These are phyloP conservation scores for Solanum hybrid DNA, from an alignment of 305 asterid species.

Conservation along the genomic window DNA sequence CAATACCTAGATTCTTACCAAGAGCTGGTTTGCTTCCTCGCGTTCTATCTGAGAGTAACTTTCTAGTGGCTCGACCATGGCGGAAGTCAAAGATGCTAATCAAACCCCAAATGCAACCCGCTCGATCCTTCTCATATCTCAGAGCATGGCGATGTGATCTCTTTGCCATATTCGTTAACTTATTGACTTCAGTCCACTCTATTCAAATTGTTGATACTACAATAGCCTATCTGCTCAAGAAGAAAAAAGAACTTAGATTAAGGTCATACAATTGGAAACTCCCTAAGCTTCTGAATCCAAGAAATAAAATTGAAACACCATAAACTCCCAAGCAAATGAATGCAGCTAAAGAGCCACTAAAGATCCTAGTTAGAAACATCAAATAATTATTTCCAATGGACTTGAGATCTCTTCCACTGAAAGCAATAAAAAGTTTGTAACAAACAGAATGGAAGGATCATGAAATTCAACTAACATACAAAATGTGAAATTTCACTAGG, in stretches of 20 bases:
- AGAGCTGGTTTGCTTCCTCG: slow-evolving; percentile 29
- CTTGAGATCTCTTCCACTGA: neutral
- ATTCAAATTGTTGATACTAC: slow-evolving; percentile 11
- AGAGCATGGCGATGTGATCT: slow-evolving; percentile 46
- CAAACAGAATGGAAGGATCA: slow-evolving; percentile 2
- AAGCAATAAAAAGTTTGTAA: neutral
- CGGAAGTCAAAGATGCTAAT: slow-evolving; percentile 79
- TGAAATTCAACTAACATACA: neutral
- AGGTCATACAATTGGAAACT: neutral
- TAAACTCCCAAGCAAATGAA: slow-evolving; percentile 3
- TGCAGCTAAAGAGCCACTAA: neutral
- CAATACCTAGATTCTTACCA: slow-evolving; percentile 38
- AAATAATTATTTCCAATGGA: neutral
- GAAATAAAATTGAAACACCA: neutral
- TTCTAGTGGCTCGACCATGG: slow-evolving; percentile 58
- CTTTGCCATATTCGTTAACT: slow-evolving; percentile 52
- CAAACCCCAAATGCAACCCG: slow-evolving; percentile 80
- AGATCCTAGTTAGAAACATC: neutral
- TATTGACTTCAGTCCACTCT: slow-evolving; percentile 15
- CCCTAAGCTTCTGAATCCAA: slow-evolving; percentile 1
- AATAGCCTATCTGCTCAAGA: slow-evolving; percentile 8
- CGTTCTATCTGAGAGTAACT: slow-evolving; percentile 60
- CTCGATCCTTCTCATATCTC: slow-evolving; percentile 48
- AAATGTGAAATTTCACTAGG: neutral
- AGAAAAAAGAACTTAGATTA: neutral